Evolutionary conservation across 768 basidiomycete species (phyloP).

Genomic region (Tricholoma hemisulphureum): DNA sequence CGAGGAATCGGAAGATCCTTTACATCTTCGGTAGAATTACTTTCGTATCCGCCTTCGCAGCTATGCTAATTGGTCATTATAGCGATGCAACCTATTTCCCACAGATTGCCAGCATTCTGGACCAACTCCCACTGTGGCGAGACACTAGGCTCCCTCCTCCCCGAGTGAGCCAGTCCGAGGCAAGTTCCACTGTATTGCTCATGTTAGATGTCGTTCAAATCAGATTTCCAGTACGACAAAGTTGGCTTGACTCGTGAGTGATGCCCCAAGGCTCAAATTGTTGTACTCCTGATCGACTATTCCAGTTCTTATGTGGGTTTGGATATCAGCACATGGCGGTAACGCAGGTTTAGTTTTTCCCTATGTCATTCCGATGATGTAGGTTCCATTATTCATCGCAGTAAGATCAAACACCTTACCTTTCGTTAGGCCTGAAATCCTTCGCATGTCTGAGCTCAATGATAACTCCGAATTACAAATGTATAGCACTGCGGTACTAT

Average conservation of each 20-base stretch:
- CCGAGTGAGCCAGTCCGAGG: slow-evolving; percentile 79
- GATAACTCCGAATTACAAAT: slow-evolving; percentile 81
- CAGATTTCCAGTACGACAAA: slow-evolving; percentile 69
- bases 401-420: background rate
- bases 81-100: slow-evolving; percentile 58
- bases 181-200: slow-evolving; percentile 21
- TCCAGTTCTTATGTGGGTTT: slow-evolving; percentile 78
- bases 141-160: slow-evolving; percentile 81
- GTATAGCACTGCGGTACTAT: slow-evolving; percentile 77
- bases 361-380: slow-evolving; percentile 77
- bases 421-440: slow-evolving; percentile 69
- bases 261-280: slow-evolving; percentile 1
- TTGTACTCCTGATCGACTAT: slow-evolving; percentile 16
- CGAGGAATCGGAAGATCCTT: slow-evolving; percentile 48
- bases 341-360: slow-evolving; percentile 77
- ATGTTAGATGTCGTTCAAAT: slow-evolving; percentile 8
- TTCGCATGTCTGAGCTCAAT: slow-evolving; percentile 88
- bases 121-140: slow-evolving; percentile 66
- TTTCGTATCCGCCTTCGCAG: background rate
- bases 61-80: slow-evolving; percentile 8
- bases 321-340: slow-evolving; percentile 71
- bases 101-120: slow-evolving; percentile 55
- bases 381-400: slow-evolving; percentile 29
- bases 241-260: slow-evolving; percentile 76
- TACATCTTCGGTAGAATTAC: slow-evolving; percentile 52